Percentiles rank a stretch among this genome's conserved stretches.
These are phyloP conservation scores for Clonostachys rosea DNA, from an alignment of 2,329 filamentous ascomycete species.

Conservation along the genomic window DNA sequence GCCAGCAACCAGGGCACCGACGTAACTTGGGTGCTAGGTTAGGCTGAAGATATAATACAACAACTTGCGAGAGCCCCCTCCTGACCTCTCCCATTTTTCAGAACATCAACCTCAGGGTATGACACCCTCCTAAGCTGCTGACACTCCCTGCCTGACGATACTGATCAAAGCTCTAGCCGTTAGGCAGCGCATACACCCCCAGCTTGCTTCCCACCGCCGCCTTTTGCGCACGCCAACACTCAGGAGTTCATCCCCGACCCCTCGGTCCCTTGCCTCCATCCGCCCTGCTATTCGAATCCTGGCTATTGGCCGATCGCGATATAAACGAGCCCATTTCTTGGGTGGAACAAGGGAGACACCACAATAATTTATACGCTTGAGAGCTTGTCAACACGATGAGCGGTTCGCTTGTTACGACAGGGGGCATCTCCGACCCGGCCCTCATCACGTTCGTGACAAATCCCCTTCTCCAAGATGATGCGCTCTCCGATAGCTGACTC, in stretches of 20 bases:
- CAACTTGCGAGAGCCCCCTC: not conserved
- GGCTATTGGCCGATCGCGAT: too few relatives aligned
- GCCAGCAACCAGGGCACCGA: not conserved
- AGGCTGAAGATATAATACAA: slow-evolving; percentile 5
- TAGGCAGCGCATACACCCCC: not conserved
- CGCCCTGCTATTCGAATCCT: slow-evolving; percentile 2
- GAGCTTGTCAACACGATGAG: slow-evolving; percentile 17
- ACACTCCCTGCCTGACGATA: not conserved
- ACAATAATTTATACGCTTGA: slow-evolving; percentile 5
- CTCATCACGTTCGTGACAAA: slow-evolving; percentile 52
- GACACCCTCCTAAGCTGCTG: not conserved
- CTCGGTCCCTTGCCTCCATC: not conserved
- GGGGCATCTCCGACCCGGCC: slow-evolving; percentile 62
- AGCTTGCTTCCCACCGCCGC: not conserved
- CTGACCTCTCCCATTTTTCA: not conserved
- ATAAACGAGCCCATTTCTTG: too few relatives aligned
- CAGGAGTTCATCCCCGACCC: slow-evolving; percentile 1
- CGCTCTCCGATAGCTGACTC: slow-evolving; percentile 9
- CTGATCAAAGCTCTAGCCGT: not conserved
- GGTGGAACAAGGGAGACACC: slow-evolving; percentile 3
- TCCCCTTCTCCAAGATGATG: slow-evolving; percentile 6
- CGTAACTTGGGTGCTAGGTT: slow-evolving; percentile 2
- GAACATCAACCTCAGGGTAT: not conserved
- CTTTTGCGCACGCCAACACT: not conserved
- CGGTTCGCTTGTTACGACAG: slow-evolving; percentile 33